Base-by-base conservation (phyloP, 2,329 filamentous ascomycete genomes). In the Botrytis fragariae region DNA sequence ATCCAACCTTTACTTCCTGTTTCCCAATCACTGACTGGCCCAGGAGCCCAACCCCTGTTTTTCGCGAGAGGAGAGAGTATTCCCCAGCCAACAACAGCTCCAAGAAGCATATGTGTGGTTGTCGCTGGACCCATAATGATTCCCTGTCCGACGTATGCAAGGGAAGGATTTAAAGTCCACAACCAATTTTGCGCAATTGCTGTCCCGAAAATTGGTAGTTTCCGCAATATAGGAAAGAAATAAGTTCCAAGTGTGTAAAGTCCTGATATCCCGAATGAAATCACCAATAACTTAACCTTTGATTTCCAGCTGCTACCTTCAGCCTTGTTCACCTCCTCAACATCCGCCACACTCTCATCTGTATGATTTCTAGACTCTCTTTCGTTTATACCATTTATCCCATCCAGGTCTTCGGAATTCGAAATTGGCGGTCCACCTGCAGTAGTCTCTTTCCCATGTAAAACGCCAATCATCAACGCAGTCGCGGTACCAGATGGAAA, bases 81-180 rank as follows among this genome's bases (percentile, higher is more conserved):
- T 0, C 90, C 96, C 96, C 96, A 99, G 39, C 96, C 96, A 16
- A 98, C 80, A 25, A 97, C 81, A 5, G 96, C 95, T 8, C 96
- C 96, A 3, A 98, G 84, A 1, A 97, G 87, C 96, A 99, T 99
- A 78, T 98, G 95, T 70, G 97, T 87, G 4, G 95, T 98, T 0
- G 96, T 99, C 57, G 94, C 92, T 6, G 95, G 93, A 0, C 96
- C 96, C 96, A 99, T 99, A 79, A 99, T 98, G 75, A 99, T 97
- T 18, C 96, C 96, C 83, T 99, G 96, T 0, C 96, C 96, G 39
- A 98, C 90, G 81, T 99, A 99, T 3, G 96, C 96, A n/a, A 97
- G 91, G 63, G 94, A 98, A 0, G 96, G 96, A 77, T 99, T 99
- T 10, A 99, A 85, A 0, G 93, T 96, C 96, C 96, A 99, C 1